A percentile compares a stretch with the other conserved stretches of the same genome.
These are phyloP conservation scores for Pythium rhizo-oryzae DNA, from an alignment of 352 stramenopile genomes.

Conservation along the genomic window DNA sequence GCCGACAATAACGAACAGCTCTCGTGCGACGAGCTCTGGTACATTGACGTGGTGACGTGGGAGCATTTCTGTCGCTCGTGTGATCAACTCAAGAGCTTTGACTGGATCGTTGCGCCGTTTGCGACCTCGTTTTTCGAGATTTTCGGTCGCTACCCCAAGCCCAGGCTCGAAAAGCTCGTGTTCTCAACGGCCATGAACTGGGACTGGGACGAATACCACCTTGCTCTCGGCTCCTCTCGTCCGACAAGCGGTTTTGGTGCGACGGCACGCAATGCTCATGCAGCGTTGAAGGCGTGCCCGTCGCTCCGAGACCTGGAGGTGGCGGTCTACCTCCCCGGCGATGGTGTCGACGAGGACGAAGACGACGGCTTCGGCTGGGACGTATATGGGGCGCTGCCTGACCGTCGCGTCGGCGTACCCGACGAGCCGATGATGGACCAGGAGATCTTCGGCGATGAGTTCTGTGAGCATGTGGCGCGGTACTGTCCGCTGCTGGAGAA, in stretches of 20 bases:
- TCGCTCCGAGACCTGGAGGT: constrained; percentile 8
- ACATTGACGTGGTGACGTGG: constrained; percentile 17
- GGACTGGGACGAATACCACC: constrained; percentile 22
- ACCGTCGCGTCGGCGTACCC: background rate
- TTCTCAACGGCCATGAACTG: constrained; percentile 25
- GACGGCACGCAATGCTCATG: constrained; percentile 10
- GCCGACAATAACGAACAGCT: constrained; percentile 14
- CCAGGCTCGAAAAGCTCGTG: constrained; percentile 12
- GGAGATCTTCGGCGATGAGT: constrained; percentile 30
- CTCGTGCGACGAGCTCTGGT: constrained; percentile 19
- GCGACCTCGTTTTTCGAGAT: constrained; percentile 25
- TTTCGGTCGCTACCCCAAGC: constrained; percentile 23
- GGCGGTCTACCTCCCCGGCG: constrained; percentile 14
- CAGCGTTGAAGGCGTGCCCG: constrained; percentile 18
- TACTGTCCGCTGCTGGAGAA: constrained; percentile 21
- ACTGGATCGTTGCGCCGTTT: constrained; percentile 27
- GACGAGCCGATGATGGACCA: constrained; percentile 19
- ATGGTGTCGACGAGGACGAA: constrained; percentile 9
- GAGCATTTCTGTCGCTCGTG: constrained; percentile 12
- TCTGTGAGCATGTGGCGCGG: constrained; percentile 13
- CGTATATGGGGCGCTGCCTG: background rate
- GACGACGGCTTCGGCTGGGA: constrained; percentile 13
- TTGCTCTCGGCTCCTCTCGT: background rate
- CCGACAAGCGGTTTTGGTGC: constrained; percentile 3
- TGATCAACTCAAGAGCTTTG: constrained; percentile 12